Base-by-base conservation (phyloP, 768 basidiomycete genomes). In the Tubosaeta brunneosetosa region DNA sequence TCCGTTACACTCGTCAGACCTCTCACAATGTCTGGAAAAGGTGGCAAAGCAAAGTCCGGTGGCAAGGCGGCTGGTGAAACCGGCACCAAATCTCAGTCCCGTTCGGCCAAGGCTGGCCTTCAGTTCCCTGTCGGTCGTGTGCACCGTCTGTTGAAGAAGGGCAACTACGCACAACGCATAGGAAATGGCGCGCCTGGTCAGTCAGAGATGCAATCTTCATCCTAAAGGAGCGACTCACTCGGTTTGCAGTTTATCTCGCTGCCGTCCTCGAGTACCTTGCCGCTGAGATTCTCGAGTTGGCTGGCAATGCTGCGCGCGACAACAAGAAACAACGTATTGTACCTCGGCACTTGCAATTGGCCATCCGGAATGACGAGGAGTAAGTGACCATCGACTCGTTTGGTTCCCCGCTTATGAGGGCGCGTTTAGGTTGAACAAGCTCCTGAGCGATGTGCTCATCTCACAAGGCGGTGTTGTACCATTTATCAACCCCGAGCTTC, bases 291-390 rank as follows among this genome's bases (percentile, higher is more conserved):
- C 76, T 84, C 54, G 82, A 83, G 64, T 68, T 83, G 31, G 82
- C 82, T 61, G 82, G 82, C 16, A 76, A 77, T 14, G 78, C 78
- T 53, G 77, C 79, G 32, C 75, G 77, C 44, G 78, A 74, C 57
- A 79, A 79, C 73, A 79, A 78, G 70, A 77, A 83, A 63, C 75
- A 79, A 31, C 80, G 82, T 74, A 83, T 84, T 62, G 78, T 82
- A 16, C 83, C 82, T 52, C 78, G 83, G 55, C 82, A 84, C 71
- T 66, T 84, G 55, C 82, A 84, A 65, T 73, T 84, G 63, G 83
- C 83, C 58, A 82, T 84, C 65, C 77, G 83, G 56, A 80, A 82
- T 65, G 81, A 82, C 59, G 80, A 82, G 59, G 80, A 78, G 73
- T 76, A 32, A 32, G 57, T 49, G 29, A 6, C 22, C 17, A 16